phyloP scores from a whole-genome alignment of 1,284 basidiomycete species.

The Stygiomarasmius scandens region DNA sequence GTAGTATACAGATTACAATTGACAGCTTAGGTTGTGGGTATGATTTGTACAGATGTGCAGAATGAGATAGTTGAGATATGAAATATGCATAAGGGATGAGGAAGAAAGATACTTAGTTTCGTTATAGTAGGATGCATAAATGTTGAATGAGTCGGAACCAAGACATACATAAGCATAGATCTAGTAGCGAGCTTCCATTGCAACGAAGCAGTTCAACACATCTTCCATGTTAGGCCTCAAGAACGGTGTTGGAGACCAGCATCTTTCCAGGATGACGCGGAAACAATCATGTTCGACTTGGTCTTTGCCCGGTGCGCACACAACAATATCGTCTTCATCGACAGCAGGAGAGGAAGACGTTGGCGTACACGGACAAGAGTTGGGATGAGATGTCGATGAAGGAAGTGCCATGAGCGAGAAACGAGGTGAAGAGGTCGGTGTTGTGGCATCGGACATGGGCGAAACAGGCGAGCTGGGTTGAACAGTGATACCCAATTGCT shows the following conservation, averaged over 20 bases:
- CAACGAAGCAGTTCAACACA: not conserved
- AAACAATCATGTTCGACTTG: slow-evolving; percentile 33
- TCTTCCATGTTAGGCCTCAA: slow-evolving; percentile 13
- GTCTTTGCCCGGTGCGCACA: slow-evolving; percentile 20
- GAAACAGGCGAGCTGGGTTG: not conserved
- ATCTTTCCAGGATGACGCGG: slow-evolving; percentile 42
- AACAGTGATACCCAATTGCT: slow-evolving; percentile 23
- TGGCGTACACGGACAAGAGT: too few relatives aligned
- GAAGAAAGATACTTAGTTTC: too few relatives aligned
- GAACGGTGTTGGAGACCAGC: slow-evolving; percentile 38
- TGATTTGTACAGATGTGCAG: too few relatives aligned
- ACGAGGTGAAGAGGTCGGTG: not conserved
- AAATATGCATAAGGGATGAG: too few relatives aligned
- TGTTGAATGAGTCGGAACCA: too few relatives aligned
- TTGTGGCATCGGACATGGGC: not conserved
- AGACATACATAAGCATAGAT: too few relatives aligned
- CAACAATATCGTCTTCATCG: too few relatives aligned
- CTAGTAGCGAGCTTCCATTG: not conserved
- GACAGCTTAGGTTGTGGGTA: too few relatives aligned
- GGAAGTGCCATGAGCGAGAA: not conserved
- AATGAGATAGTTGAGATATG: too few relatives aligned
- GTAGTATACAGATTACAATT: too few relatives aligned
- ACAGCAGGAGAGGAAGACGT: slow-evolving; percentile 33
- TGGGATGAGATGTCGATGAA: not conserved
- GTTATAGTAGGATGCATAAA: too few relatives aligned